Base-by-base conservation (phyloP, 805 yeast species). In the Kluyveromyces siamensis region DNA sequence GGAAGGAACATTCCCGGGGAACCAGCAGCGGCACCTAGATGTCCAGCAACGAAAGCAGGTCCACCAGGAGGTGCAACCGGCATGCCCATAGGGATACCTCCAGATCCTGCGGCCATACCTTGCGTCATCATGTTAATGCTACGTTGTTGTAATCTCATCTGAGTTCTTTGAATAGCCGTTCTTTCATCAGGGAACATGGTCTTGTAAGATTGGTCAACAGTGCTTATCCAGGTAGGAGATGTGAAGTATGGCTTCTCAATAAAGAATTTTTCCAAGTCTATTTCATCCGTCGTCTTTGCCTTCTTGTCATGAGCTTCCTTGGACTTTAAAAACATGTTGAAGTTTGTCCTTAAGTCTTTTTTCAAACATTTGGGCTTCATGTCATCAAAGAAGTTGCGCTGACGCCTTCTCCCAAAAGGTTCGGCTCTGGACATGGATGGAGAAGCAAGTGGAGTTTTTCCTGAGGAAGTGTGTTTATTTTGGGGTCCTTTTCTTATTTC, bases 211-310 rank as follows among this genome's bases (percentile, higher is more conserved):
- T 76, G 80, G 41, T 79, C 84, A 21, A 75, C 65, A 2, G 81
- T 79, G 44, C 75, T 68, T 19, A 73, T 72, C 95, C 95, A 86
- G 0, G 90, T 83, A 46, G 95, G 95, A 9, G 87, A 82, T 0
- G 91, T 83, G 39, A 73, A 72, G 62, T 76, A 87, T 7, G 93
- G 81, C 56, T 72, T 79, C 55, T 82, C 89, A 51, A 82, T 70
- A 19, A 65, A 56, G 45, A 74, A 70, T 17, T 65, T 63, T 38
- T 65, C 67, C 55, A 57, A 57, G 9, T 51, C 55, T 2, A 56
- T 57, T 7, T 54, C 48, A 17, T 53, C 58, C 33, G 49, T 60
- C 42, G 48, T 59, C 27, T 53, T 47, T 18, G 50, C 50, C 43
- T 58, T 67, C 39, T 65, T 68, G 21, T 57, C 55, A 44, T 63